phyloP scores from a whole-genome alignment of 805 yeast genomes.

The Scheffersomyces amazonensis region DNA sequence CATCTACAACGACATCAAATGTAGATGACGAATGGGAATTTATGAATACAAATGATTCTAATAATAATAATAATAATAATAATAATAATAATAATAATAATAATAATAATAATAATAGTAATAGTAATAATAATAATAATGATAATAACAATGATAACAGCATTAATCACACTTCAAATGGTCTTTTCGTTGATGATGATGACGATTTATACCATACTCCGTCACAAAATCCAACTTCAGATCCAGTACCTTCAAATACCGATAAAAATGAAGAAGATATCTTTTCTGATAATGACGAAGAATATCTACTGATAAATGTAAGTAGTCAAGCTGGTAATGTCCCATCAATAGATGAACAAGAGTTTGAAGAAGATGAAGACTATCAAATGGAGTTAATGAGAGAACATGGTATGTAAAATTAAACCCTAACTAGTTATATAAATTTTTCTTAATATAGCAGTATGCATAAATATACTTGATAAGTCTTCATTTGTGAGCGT shows the following conservation, averaged over 20 bases:
- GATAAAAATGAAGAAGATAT: conserved; percentile 15
- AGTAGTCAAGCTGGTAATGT: conserved; percentile 2
- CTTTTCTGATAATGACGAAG: conserved; percentile 21
- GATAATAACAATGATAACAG: too few species aligned
- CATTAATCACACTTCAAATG: conserved; percentile 7
- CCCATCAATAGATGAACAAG: conserved; percentile 1
- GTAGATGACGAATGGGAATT: conserved; percentile 31
- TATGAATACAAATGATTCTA: conserved; percentile 16
- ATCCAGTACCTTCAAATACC: not conserved
- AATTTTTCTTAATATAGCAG: conserved; percentile 46
- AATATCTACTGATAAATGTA: conserved; percentile 3
- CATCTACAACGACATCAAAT: conserved; percentile 3
- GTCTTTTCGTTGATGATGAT: conserved; percentile 28
- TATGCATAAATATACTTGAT: conserved; percentile 45
- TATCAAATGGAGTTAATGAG: conserved; percentile 36
- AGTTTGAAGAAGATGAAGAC: conserved; percentile 14
- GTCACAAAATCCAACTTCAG: not conserved
- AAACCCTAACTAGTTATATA: conserved; percentile 24
- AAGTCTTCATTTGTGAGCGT: conserved; percentile 34
- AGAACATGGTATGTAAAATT: conserved; percentile 27
- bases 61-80: conserved; percentile 1
- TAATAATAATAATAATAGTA: not conserved
- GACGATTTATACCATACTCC: conserved; percentile 14
- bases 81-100: not conserved
- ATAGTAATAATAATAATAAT: too few species aligned